phyloP scores from a whole-genome alignment of 176 grass and related monocot species.

The Dactylis glomerata region DNA sequence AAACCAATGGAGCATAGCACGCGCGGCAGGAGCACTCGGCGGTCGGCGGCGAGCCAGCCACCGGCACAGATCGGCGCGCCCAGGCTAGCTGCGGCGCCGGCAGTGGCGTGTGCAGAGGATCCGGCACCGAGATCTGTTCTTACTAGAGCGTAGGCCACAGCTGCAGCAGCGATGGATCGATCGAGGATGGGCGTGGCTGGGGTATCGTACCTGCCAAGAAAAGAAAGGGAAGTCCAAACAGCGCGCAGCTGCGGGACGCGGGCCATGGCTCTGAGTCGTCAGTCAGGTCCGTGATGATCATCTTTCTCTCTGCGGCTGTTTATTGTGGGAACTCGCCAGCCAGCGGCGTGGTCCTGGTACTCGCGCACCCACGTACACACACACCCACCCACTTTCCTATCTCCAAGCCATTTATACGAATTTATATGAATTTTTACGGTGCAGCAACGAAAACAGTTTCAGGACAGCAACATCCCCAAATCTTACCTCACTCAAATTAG shows the following conservation, averaged over 20 bases:
- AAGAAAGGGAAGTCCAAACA: constrained; percentile 30
- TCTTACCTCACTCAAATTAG: no score
- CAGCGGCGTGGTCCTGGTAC: constrained; percentile 39
- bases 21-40: background rate
- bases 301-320: constrained; percentile 3
- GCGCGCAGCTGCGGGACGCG: background rate
- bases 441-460: no score
- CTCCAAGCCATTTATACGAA: no score
- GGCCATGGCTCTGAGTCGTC: constrained; percentile 15
- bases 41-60: background rate
- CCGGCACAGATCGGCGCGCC: background rate
- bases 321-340: constrained; percentile 9
- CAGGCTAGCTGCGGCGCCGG: no score
- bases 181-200: background rate
- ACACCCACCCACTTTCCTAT: constrained; percentile 15
- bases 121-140: background rate
- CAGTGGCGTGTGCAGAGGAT: background rate
- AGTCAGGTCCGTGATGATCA: constrained; percentile 24
- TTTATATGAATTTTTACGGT: no score
- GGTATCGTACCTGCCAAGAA: constrained; percentile 35
- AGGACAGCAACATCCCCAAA: no score
- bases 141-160: background rate
- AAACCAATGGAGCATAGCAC: background rate
- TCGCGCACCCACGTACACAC: constrained; percentile 23
- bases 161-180: background rate